These are phyloP conservation scores for Scheffersomyces amazonensis DNA, from an alignment of 805 yeast species.

Conservation along the genomic window DNA sequence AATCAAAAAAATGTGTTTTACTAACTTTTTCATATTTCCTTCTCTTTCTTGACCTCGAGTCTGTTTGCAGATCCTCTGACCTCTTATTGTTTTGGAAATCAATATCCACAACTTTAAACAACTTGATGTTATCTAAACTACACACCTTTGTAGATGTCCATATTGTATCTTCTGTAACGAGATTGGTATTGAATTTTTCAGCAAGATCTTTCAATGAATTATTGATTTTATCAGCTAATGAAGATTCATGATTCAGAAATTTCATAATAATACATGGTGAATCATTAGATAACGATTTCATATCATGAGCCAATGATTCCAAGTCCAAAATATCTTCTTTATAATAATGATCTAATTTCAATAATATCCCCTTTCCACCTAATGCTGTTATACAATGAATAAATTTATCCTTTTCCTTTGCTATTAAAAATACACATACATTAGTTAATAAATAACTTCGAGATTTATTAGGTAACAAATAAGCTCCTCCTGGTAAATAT, in stretches of 20 bases:
- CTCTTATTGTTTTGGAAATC: constrained; percentile 1
- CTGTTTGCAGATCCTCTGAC: constrained; percentile 3
- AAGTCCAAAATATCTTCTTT: constrained; percentile 2
- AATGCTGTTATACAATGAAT: constrained; percentile 14
- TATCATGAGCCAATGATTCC: background rate
- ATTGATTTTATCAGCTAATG: background rate
- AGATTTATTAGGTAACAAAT: constrained; percentile 10
- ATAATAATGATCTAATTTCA: constrained; percentile 1
- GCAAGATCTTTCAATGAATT: background rate
- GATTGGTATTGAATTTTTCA: background rate
- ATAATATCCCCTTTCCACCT: constrained; percentile 6
- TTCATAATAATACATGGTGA: constrained; percentile 1
- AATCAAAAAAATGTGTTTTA: constrained; percentile 33
- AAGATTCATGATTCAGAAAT: background rate
- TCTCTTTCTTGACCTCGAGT: constrained; percentile 20
- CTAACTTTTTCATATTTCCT: constrained; percentile 29
- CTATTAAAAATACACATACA: constrained; percentile 6
- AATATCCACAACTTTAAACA: background rate
- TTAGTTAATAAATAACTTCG: constrained; percentile 14
- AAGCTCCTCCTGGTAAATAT: constrained; percentile 12
- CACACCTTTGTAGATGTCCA: background rate
- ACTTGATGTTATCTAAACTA: background rate
- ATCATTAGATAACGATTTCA: constrained; percentile 1
- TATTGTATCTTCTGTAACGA: background rate
- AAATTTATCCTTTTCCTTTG: constrained; percentile 2